Evolutionary conservation across 768 basidiomycete species (phyloP).

Genomic region (Leccinum subtestaceum): DNA sequence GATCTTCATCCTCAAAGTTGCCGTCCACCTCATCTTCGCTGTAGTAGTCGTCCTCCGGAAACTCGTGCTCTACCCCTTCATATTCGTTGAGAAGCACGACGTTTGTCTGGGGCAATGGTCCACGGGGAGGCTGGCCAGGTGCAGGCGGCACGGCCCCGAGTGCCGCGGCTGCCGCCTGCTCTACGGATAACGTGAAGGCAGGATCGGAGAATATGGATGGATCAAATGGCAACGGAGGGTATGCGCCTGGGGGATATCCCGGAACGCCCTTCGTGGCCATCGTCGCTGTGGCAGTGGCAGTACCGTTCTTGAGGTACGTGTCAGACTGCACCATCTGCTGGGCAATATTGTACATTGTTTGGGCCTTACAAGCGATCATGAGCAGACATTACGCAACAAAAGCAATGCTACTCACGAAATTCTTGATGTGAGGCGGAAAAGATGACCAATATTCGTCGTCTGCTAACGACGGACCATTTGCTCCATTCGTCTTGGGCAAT

Average conservation of each 20-base stretch:
- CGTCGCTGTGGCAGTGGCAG: constrained; percentile 28
- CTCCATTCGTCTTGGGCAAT: constrained; percentile 24
- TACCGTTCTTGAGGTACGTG: constrained; percentile 36
- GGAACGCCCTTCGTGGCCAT: constrained; percentile 35
- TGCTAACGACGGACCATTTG: constrained; percentile 25
- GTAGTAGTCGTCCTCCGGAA: constrained; percentile 43
- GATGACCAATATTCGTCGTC: constrained; percentile 72
- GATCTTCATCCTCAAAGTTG: constrained; percentile 39
- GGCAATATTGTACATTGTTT: constrained; percentile 66
- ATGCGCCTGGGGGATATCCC: constrained; percentile 42
- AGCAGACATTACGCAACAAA: constrained; percentile 22
- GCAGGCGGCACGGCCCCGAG: constrained; percentile 29
- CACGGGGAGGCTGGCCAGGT: constrained; percentile 33
- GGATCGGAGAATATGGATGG: constrained; percentile 54
- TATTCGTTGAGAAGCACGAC: constrained; percentile 41
- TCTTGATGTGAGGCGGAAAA: constrained; percentile 64
- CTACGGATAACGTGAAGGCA: constrained; percentile 49
- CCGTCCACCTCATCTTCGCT: constrained; percentile 48
- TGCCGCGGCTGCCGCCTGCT: constrained; percentile 43
- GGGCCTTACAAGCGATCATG: constrained; percentile 43
- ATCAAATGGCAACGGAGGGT: constrained; percentile 46
- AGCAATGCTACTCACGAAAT: constrained; percentile 52
- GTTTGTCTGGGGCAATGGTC: constrained; percentile 31
- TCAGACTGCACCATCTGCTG: constrained; percentile 59
- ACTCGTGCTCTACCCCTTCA: constrained; percentile 35